phyloP scores from a whole-genome alignment of 2,329 filamentous ascomycete species.

The Escovopsis weberi region DNA sequence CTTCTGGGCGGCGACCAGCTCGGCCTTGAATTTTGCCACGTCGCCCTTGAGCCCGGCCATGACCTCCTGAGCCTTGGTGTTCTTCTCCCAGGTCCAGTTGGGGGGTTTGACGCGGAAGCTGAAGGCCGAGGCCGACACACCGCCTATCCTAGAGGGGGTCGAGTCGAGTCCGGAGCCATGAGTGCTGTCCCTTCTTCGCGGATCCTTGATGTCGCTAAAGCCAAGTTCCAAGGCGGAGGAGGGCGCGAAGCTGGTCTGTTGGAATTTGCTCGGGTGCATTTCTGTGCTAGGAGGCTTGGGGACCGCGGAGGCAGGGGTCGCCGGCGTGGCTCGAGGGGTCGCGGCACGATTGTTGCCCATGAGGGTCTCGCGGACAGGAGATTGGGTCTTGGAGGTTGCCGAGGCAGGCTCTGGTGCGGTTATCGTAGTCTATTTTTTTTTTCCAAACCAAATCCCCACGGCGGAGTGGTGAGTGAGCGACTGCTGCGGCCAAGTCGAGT shows the following conservation, averaged over 20 bases:
- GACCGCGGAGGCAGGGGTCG: conserved; percentile 50
- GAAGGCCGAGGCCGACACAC: conserved; percentile 43
- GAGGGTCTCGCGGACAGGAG: conserved; percentile 13
- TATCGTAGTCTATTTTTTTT: conserved; percentile 13
- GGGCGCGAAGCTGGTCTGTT: conserved; percentile 58
- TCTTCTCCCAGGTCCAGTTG: conserved; percentile 36
- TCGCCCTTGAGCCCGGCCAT: conserved; percentile 59
- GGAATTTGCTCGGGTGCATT: conserved; percentile 82
- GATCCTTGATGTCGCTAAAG: conserved; percentile 55
- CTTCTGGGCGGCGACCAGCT: conserved; percentile 48
- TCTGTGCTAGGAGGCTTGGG: conserved; percentile 61
- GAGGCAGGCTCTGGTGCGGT: conserved; percentile 23
- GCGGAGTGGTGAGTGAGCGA: conserved; percentile 3
- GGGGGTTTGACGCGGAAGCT: conserved; percentile 53
- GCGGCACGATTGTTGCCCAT: conserved; percentile 18
- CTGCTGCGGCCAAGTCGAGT: not conserved
- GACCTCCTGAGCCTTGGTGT: conserved; percentile 44
- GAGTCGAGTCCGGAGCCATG: conserved; percentile 26
- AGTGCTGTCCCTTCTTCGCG: conserved; percentile 15
- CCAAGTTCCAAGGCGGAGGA: conserved; percentile 73
- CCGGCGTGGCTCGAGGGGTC: conserved; percentile 21
- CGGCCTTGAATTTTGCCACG: conserved; percentile 53
- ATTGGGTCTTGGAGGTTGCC: conserved; percentile 30
- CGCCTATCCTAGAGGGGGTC: conserved; percentile 48
- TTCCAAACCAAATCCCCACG: too few relatives aligned